phyloP scores from a whole-genome alignment of 441 rosid species.

The Kokia cookei region DNA sequence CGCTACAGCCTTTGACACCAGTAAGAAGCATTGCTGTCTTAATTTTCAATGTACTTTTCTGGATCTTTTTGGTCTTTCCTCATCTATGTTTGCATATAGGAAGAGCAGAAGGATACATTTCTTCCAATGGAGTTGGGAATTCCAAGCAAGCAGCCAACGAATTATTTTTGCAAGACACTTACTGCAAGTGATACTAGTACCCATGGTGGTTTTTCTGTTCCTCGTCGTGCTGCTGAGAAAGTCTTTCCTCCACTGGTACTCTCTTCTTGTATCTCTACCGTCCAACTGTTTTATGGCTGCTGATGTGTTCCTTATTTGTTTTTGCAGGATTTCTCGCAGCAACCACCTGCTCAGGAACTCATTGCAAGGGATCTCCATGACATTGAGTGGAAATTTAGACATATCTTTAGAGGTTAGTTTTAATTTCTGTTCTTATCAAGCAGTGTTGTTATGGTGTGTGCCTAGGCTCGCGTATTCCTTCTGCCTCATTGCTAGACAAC shows the following conservation, averaged over 20 bases:
- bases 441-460: too few relatives aligned
- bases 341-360: constrained; percentile 94
- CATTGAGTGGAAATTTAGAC: constrained; percentile 89
- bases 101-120: constrained; percentile 88
- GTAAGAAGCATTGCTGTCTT: constrained; percentile 29
- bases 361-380: constrained; percentile 93
- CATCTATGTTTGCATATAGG: constrained; percentile 32
- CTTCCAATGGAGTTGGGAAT: constrained; percentile 81
- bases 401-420: constrained; percentile 80
- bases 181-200: constrained; percentile 99
- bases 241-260: constrained; percentile 97
- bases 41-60: background rate
- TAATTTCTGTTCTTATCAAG: background rate
- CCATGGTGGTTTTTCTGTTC: constrained; percentile 98
- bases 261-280: background rate
- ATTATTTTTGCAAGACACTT: constrained; percentile 93
- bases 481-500: too few relatives aligned
- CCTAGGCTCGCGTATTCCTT: too few relatives aligned
- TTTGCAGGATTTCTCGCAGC: constrained; percentile 80
- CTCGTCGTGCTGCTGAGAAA: constrained; percentile 98
- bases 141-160: constrained; percentile 89
- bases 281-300: background rate
- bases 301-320: background rate
- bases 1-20: constrained; percentile 77
- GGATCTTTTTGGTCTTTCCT: background rate